Base-by-base conservation (phyloP, 106 monocot genomes). In the Narthecium ossifragum region DNA sequence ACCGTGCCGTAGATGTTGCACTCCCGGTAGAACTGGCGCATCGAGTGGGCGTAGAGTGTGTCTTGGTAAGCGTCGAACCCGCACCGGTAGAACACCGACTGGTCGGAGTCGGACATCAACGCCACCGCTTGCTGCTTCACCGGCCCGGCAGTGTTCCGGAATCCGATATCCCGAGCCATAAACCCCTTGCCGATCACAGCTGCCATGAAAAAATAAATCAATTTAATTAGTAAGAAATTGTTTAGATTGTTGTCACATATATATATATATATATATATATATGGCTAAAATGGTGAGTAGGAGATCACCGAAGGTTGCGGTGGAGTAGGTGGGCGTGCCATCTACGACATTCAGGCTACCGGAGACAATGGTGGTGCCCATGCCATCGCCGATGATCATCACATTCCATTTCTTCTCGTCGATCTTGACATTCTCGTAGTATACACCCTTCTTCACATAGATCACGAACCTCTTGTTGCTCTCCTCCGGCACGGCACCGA, bases 341-440 rank as follows among this genome's bases (percentile, higher is more conserved):
- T 67, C 67, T 13, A 43, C 59, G 29, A 47, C 6, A 34, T 68
- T 79, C 31, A 47, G 26, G 13, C 58, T 54, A 25, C 73, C 73
- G 34, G 73, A 68, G 29, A 79, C 48, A 26, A 69, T 29, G 9
- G 78, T 73, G 17, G 5, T n/a, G 11, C 56, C 50, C 39, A 53
- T 68, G 6, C 78, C 78, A 46, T 73, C 78, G 0, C 78, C 78
- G 8, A 73, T 37, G 21, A 73, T 57, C 68, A 78, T 40, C 13
- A 78, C 50, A 40, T 73, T 73, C 63, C 57, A 65, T 59, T 52
- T 76, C 25, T 52, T 58, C 71, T 71, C 67, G 13, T 50, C 49
- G 4, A 73, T 67, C 57, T 37, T 27, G 4, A 78, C 78, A 34
- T 73, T 63, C 62, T 78, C 78, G 1, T 57, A 25, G 56, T 78